A percentile compares a stretch with the other conserved stretches of the same genome.
These are phyloP conservation scores for Metschnikowia koreensis DNA, from an alignment of 805 yeast genomes.

Conservation along the genomic window DNA sequence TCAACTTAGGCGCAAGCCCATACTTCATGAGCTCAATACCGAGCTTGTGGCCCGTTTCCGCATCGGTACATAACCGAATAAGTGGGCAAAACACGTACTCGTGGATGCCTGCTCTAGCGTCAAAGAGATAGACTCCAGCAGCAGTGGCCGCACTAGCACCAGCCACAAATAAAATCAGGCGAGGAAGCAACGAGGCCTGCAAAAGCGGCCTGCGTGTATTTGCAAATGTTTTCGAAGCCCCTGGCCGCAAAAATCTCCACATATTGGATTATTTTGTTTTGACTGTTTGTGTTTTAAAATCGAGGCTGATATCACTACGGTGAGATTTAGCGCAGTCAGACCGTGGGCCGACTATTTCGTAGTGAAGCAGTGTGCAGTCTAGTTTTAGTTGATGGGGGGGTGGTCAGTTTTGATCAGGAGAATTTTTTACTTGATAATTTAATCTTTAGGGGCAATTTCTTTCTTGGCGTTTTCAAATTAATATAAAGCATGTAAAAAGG, in stretches of 20 bases:
- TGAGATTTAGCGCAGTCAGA: no score
- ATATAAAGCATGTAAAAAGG: no score
- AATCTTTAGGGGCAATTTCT: no score
- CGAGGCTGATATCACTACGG: neutral
- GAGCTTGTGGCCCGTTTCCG: constrained; percentile 80
- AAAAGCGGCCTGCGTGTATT: constrained; percentile 4
- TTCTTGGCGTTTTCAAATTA: no score
- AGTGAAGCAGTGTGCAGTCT: no score
- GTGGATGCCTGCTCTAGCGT: constrained; percentile 79
- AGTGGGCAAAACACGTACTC: constrained; percentile 80
- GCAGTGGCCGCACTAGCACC: constrained; percentile 28
- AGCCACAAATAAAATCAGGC: constrained; percentile 17
- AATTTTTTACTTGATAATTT: no score
- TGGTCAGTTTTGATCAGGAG: no score
- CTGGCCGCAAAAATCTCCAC: constrained; percentile 8
- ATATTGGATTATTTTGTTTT: neutral
- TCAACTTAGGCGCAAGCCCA: constrained; percentile 64
- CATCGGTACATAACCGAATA: constrained; percentile 66
- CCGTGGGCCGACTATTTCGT: no score
- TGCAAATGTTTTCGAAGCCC: neutral
- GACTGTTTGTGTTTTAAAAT: neutral
- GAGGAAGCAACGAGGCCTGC: constrained; percentile 19
- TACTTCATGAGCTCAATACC: constrained; percentile 70
- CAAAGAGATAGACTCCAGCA: constrained; percentile 56
- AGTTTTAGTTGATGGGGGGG: no score